Percentiles rank a stretch among this genome's conserved stretches.
Evolutionary conservation across 2,329 filamentous ascomycete genomes (phyloP).

Genomic region (Diaporthe sp.): DNA sequence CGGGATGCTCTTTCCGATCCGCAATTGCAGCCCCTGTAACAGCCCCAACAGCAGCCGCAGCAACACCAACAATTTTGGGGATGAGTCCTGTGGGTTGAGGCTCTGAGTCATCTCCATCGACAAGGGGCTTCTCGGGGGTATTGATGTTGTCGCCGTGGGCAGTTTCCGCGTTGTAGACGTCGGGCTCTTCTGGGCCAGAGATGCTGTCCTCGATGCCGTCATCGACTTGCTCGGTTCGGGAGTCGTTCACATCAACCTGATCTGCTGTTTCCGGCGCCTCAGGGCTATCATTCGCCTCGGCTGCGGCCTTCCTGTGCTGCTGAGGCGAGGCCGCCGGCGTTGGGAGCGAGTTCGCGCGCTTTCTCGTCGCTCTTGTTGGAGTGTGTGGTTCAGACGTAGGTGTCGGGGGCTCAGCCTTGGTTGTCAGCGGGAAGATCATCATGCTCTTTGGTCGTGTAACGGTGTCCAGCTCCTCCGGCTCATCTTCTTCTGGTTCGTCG

Average conservation of each 20-base stretch:
- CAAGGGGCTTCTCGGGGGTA: slow-evolving; percentile 59
- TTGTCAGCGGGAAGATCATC: slow-evolving; percentile 50
- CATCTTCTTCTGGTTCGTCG: slow-evolving; percentile 68
- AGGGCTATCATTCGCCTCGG: background rate
- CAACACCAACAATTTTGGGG: slow-evolving; percentile 10
- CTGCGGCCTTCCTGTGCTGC: slow-evolving; percentile 28
- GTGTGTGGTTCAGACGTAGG: slow-evolving; percentile 54
- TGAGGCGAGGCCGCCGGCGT: slow-evolving; percentile 50
- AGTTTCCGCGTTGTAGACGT: background rate
- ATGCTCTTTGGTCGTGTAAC: slow-evolving; percentile 63
- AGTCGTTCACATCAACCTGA: slow-evolving; percentile 52
- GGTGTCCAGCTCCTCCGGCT: slow-evolving; percentile 51
- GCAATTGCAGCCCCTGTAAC: background rate
- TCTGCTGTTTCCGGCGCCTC: slow-evolving; percentile 49
- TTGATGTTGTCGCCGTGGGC: slow-evolving; percentile 61
- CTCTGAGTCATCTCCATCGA: background rate
- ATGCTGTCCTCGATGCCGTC: slow-evolving; percentile 11
- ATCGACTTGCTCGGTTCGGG: background rate
- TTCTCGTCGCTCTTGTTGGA: slow-evolving; percentile 54
- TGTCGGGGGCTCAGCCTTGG: slow-evolving; percentile 50
- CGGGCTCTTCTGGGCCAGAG: background rate
- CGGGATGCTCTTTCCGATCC: slow-evolving; percentile 3
- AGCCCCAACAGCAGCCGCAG: background rate
- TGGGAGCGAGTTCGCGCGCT: slow-evolving; percentile 66
- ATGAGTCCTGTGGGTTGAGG: slow-evolving; percentile 14